Evolutionary conservation across 768 basidiomycete species (phyloP), one percentile per base, ranked within the genome.

Genomic region (Coprinellus aureogranulatus): DNA sequence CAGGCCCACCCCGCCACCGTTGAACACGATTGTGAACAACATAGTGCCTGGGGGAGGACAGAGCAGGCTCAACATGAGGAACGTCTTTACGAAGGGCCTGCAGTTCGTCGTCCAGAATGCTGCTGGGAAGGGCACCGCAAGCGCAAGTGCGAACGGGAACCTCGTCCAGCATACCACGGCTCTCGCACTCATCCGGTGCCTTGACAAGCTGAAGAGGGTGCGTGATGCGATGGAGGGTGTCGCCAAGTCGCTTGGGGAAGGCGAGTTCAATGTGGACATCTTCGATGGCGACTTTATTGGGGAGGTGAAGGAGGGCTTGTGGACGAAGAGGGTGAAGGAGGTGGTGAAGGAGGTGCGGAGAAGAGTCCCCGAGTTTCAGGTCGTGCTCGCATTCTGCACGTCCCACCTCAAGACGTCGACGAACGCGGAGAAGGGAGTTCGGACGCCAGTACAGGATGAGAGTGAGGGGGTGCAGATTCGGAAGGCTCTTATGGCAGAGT

Each of bases 161-260:
- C 80, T 98, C 2, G 93, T 98, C 0, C 92, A 91, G 63, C 93
- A 95, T 63, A 88, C 88, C 62, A 88, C 89, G 0, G 92, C 92
- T 0, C 74, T 94, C 4, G 85, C 87, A 0, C 77, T 98, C 3
- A 81, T 83, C 1, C 88, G 90, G 60, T 91, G 85, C 61, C 72
- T 98, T 2, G 70, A 76, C 27, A 98, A 98, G 69, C 86, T 88
- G 44, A 74, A 79, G 0, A 67, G 72, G 1, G 85, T 93, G 0
- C 61, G 83, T 4, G 67, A 72, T 1, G 77, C 80, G 10, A 68
- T 95, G 4, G 86, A 85, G 59, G 86, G 44, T 23, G 52, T 58
- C 22, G 25, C 57, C 9, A 30, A 22, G 20, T 50, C 50, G 14
- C 25, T 87, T 63, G 79, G 81, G 11, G 79, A 83, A 60, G 56